Base-by-base conservation (phyloP, 768 basidiomycete species). In the Peribolospora baueri region DNA sequence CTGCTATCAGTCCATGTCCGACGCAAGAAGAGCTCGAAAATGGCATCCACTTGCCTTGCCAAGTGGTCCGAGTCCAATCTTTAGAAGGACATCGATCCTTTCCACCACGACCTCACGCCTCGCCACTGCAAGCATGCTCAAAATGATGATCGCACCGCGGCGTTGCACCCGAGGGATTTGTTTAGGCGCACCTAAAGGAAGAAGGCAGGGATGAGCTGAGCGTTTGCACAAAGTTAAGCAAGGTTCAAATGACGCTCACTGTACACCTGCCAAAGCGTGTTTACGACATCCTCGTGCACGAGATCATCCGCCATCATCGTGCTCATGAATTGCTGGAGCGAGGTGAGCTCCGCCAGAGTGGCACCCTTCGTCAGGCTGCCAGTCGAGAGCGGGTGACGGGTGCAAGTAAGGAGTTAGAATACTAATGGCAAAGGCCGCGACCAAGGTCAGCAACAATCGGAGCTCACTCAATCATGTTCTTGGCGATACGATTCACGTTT, bases 91-190 rank as follows among this genome's bases (percentile, higher is more conserved):
- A 41, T 95, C 91, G 1, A 90, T 78, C 50, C 78, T 76, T 60
- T 95, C 86, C 0, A 74, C 74, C 5, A 95, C 80, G 45, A 84
- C 75, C 55, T 77, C 77, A 11, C 76, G 70, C 63, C 76, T 82
- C 0, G 91, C 85, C 5, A 90, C 67, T 3, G 88, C 91, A 37
- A 97, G 71, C 91, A 98, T 97, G 46, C 91, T 85, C n/a, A 98
- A 73, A 52, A 95, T 81, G 63, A 90, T 87, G 61, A 97, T 87
- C 0, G 91, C 84, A 0, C 90, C 93, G 47, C 86, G 76, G n/a
- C 91, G 75, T 65, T 97, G 93, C 43, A 74, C 73, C 58, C 77
- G 77, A 0, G 86, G 86, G 42, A 98, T 72, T 7, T 75, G 72
- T 60, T 76, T 76, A 6, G 78, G 74, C 7, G 80, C 79, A 62